Base-by-base conservation (phyloP, 2,329 filamentous ascomycete genomes). In the Ramularia collo-cygni region DNA sequence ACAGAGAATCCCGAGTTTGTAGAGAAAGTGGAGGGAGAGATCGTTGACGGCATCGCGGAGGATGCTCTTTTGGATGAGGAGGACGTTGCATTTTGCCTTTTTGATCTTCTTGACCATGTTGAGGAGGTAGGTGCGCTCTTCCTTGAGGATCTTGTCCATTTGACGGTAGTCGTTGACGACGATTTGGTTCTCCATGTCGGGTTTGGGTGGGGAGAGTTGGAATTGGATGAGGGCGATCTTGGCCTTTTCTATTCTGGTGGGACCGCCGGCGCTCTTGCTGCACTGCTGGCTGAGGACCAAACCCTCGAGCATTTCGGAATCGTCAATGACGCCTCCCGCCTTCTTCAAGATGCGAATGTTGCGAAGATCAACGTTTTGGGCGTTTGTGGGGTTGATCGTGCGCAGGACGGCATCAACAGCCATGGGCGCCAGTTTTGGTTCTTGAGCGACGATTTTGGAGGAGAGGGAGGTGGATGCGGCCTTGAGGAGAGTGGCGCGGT, bases 31-130 rank as follows among this genome's bases (percentile, higher is more conserved):
- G 50, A 98, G 77, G 47, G 87, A 94, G 43, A 98, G 76, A 57
- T 98, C 92, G 71, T 98, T 98, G 64, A 98, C 89, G 26, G 92
- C 92, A 59, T 98, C 92, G 55, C 92, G 82, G 43, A 98, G 79
- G 56, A 98, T 98, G 10, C 90, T 96, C 71, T 98, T 98, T 63
- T 98, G 92, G 55, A 98, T 96, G 53, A 98, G 75, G 31, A 96
- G 80, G 30, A 98, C 92, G 59, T 98, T 98, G 72, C 92, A 98
- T 74, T 96, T 98, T 54, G 92, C 89, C 76, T 96, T 98, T 72
- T 96, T 95, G 68, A 98, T 98, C 77, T 96, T 98, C 79, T 98
- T 96, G 62, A 93, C 89, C 79, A 98, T 85, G 74, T 96, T 96
- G 43, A 98, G 77, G 50, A 98, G 79, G 68, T 98, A 98, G 55